Base-by-base conservation (phyloP, 129 eudicot species). In the Lactuca sativa region DNA sequence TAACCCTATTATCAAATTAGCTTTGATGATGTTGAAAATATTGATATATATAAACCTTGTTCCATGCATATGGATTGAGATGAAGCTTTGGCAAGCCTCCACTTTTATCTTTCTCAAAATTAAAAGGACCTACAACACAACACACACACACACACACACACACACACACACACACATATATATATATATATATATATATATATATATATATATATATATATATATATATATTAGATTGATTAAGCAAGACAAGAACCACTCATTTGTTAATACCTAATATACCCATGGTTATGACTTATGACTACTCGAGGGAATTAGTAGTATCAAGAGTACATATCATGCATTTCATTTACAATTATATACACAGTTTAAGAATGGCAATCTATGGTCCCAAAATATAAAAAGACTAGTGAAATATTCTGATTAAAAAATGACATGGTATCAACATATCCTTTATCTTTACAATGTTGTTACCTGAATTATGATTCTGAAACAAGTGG, bases 1-100 rank as follows among this genome's bases (percentile, higher is more conserved):
- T 47, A 47, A 47, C 52, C 15, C 5, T 5, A 10, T 47, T 6
- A 44, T 68, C 56, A 68, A 7, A 68, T 44, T 38, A 13, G 37
- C 59, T 53, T 76, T n/a, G 56, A 69, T 48, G 67, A 53, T 41
- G 41, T 69, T 32, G 13, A 52, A 61, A 61, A 18, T 40, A 76
- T 16, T 15, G 14, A n/a, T 9, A 62, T 12, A 43, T 62, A 54
- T 54, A 76, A 59, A 91, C 97, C 97, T 91, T 91, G 80, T 85
- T 74, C 97, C 97, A 91, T 77, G 90, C 68, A 75, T 85, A 82
- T n/a, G 97, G 96, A 80, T 91, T 91, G 80, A 83, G 88, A 82
- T 86, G 96, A 71, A 91, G 82, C 64, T 80, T 82, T 7, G 97
- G 97, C 61, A 86, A 62, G 82, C 88, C 75, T 64, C 76, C 85